Conservation (phyloP, 2,329 filamentous ascomycete genomes). For the Botrytis sinoallii region DNA sequence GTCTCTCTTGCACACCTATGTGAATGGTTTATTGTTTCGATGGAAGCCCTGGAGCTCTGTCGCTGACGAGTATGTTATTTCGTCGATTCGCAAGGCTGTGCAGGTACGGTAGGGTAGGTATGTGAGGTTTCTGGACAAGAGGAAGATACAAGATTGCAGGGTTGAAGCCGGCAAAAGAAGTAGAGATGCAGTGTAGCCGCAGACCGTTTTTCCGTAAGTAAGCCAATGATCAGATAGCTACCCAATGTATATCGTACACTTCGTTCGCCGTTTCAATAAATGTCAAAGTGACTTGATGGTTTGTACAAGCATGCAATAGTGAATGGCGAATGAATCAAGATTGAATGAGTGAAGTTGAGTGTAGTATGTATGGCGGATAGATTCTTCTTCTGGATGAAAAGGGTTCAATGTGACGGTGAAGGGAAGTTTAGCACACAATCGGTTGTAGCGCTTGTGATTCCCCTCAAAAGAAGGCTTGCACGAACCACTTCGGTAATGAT, state of each 20-base stretch:
- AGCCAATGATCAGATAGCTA: constrained; percentile 13
- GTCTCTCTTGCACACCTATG: constrained; percentile 15
- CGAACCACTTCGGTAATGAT: constrained; percentile 12
- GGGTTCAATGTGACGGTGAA: constrained; percentile 21
- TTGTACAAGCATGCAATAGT: constrained; percentile 1
- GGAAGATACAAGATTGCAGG: constrained; percentile 3
- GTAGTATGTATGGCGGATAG: constrained; percentile 20
- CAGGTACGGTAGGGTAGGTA: background rate
- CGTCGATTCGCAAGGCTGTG: background rate
- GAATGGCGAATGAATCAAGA: background rate
- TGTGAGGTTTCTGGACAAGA: constrained; percentile 1
- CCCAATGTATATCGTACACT: background rate
- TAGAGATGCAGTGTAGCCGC: constrained; percentile 10
- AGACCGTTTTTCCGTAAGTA: constrained; percentile 12
- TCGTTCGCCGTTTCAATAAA: background rate
- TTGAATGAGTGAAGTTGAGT: constrained; percentile 33
- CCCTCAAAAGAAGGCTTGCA: background rate
- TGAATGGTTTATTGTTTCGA: background rate
- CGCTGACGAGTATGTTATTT: background rate
- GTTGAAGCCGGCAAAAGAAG: constrained; percentile 15
- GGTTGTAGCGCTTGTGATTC: constrained; percentile 27
- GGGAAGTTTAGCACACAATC: constrained; percentile 24
- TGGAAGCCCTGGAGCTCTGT: background rate
- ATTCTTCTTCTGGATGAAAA: background rate
- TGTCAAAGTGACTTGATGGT: background rate